Percentiles rank a stretch among this genome's conserved stretches.
Conservation (phyloP, 2,329 filamentous ascomycete species). For the Fusarium stilboides region DNA sequence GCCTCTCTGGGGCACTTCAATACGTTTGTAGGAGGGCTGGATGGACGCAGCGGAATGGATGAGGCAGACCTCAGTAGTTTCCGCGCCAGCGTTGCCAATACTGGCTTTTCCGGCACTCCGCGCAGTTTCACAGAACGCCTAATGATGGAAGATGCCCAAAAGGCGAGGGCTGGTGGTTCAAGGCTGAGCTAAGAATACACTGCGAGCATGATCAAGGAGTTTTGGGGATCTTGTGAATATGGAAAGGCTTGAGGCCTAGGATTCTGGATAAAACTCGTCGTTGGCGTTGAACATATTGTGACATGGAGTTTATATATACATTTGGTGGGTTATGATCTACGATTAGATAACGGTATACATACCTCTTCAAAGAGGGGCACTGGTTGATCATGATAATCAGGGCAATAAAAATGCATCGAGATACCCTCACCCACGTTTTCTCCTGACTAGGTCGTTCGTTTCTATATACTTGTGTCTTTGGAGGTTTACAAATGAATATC, state of each 20-base stretch:
- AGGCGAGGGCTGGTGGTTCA: slow-evolving; percentile 44
- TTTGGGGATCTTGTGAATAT: slow-evolving; percentile 44
- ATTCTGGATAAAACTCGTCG: slow-evolving; percentile 46
- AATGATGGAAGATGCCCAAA: slow-evolving; percentile 64
- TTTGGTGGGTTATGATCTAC: slow-evolving; percentile 23
- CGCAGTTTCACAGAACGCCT: slow-evolving; percentile 65
- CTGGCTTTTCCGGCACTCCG: slow-evolving; percentile 61
- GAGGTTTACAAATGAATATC: slow-evolving; percentile 3
- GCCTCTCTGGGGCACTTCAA: slow-evolving; percentile 64
- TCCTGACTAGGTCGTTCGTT: slow-evolving; percentile 1
- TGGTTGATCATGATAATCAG: slow-evolving; percentile 21
- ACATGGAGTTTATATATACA: slow-evolving; percentile 45
- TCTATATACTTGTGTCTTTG: slow-evolving; percentile 3
- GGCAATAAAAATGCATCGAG: background rate
- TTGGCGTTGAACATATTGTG: slow-evolving; percentile 50
- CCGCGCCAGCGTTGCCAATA: slow-evolving; percentile 58
- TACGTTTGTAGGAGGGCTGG: slow-evolving; percentile 68
- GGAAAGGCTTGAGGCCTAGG: slow-evolving; percentile 41
- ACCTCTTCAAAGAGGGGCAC: slow-evolving; percentile 30
- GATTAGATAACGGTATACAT: slow-evolving; percentile 33
- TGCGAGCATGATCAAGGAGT: slow-evolving; percentile 41
- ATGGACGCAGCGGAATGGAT: slow-evolving; percentile 66
- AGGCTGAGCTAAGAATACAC: slow-evolving; percentile 37
- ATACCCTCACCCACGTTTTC: slow-evolving; percentile 11
- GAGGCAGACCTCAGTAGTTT: slow-evolving; percentile 62